phyloP scores from a whole-genome alignment of 768 basidiomycete genomes.

The Collybia mongolica region DNA sequence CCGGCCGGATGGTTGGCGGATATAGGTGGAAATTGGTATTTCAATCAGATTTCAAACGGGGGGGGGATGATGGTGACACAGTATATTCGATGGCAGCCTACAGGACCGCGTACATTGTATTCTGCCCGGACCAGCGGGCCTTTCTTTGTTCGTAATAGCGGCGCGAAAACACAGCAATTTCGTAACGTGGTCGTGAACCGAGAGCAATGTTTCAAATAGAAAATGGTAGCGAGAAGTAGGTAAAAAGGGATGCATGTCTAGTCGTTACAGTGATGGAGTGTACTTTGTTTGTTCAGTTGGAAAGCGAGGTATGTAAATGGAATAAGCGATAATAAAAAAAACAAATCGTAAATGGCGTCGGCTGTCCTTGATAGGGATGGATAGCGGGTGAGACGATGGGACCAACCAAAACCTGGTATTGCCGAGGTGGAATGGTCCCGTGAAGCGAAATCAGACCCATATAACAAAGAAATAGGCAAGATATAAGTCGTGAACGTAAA shows the following conservation, averaged over 20 bases:
- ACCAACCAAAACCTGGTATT: slow-evolving; percentile 5
- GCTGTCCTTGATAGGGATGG: not conserved
- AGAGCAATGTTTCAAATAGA: slow-evolving; percentile 24
- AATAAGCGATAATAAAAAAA: slow-evolving; percentile 4
- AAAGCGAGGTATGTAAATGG: slow-evolving; percentile 4
- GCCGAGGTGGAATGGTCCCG: slow-evolving; percentile 6
- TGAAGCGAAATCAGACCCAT: slow-evolving; percentile 13
- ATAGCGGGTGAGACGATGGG: slow-evolving; percentile 2
- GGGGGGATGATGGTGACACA: not conserved
- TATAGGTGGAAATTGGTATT: not conserved
- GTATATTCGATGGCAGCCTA: slow-evolving; percentile 1
- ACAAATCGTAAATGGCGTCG: slow-evolving; percentile 3
- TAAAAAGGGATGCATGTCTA: slow-evolving; percentile 62
- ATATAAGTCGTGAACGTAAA: slow-evolving; percentile 26
- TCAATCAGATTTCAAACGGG: not conserved
- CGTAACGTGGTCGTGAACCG: slow-evolving; percentile 25
- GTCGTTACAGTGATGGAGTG: slow-evolving; percentile 57
- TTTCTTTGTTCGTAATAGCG: not conserved
- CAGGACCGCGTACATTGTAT: slow-evolving; percentile 1
- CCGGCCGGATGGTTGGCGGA: not conserved
- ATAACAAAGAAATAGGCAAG: slow-evolving; percentile 19
- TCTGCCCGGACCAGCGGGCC: not conserved
- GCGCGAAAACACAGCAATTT: slow-evolving; percentile 10
- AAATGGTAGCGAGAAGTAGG: slow-evolving; percentile 26
- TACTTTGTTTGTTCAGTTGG: not conserved